These are phyloP conservation scores for Gryganskiella cystojenkinii DNA, from an alignment of 192 early-diverging fungal species.

Conservation along the genomic window DNA sequence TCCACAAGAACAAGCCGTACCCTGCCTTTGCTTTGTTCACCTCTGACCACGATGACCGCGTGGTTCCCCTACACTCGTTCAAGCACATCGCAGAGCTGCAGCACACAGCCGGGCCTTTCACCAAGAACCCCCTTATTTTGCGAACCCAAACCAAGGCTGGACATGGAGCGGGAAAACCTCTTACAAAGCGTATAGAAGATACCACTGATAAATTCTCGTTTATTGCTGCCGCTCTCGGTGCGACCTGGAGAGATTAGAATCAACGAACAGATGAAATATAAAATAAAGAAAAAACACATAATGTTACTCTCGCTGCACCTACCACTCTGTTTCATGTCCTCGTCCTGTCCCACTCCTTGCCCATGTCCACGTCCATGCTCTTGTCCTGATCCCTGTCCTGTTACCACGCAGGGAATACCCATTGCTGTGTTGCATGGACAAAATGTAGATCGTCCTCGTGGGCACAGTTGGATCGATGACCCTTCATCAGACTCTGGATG, in stretches of 20 bases:
- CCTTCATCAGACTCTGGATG: too few relatives aligned
- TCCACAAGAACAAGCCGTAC: constrained; percentile 59
- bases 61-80: constrained; percentile 72
- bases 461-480: too few relatives aligned
- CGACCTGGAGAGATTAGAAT: constrained; percentile 64
- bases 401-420: too few relatives aligned
- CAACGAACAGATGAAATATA: too few relatives aligned
- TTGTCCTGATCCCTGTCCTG: too few relatives aligned
- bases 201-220: constrained; percentile 73
- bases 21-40: constrained; percentile 72
- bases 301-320: too few relatives aligned
- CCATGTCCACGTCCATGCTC: too few relatives aligned
- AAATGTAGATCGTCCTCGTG: too few relatives aligned
- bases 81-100: constrained; percentile 75
- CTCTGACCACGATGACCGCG: constrained; percentile 77
- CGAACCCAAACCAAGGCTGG: constrained; percentile 76
- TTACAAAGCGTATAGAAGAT: constrained; percentile 72
- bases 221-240: constrained; percentile 59
- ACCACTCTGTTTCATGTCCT: too few relatives aligned
- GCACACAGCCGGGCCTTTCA: constrained; percentile 58
- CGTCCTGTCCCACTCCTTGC: too few relatives aligned
- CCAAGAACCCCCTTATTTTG: constrained; percentile 65
- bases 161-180: constrained; percentile 75
- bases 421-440: too few relatives aligned
- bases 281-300: too few relatives aligned